phyloP scores from a whole-genome alignment of 805 yeast genomes.

The Suhomyces xylopsoci region DNA sequence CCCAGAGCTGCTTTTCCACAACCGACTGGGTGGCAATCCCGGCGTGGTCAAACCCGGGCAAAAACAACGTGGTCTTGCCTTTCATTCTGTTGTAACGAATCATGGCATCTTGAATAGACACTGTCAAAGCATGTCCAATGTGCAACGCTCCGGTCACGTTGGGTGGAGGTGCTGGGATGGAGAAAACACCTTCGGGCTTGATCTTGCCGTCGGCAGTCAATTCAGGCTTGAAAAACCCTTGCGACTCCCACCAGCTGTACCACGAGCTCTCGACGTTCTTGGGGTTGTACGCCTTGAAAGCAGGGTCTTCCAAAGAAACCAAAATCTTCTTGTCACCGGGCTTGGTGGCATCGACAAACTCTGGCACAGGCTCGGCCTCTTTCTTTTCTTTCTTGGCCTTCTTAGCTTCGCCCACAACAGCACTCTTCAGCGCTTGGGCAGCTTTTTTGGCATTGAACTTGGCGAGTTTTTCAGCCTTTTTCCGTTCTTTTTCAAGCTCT shows the following conservation, averaged over 20 bases:
- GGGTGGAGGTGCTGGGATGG: conserved; percentile 94
- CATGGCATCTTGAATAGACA: conserved; percentile 89
- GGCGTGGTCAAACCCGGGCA: conserved; percentile 93
- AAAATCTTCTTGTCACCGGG: conserved; percentile 90
- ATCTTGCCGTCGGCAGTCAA: conserved; percentile 68
- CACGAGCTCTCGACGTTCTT: conserved; percentile 92
- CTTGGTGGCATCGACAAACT: conserved; percentile 75
- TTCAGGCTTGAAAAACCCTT: conserved; percentile 89
- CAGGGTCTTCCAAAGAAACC: conserved; percentile 84
- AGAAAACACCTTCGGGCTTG: conserved; percentile 83
- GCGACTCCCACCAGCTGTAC: conserved; percentile 95
- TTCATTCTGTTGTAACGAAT: conserved; percentile 91
- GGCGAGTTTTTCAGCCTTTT: conserved; percentile 84
- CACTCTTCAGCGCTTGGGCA: conserved; percentile 38
- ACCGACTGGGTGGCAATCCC: conserved; percentile 99
- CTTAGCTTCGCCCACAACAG: conserved; percentile 43
- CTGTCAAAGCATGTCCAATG: conserved; percentile 97
- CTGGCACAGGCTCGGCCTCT: conserved; percentile 72
- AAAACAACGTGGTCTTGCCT: conserved; percentile 87
- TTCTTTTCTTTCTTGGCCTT: conserved; percentile 70
- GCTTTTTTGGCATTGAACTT: conserved; percentile 84
- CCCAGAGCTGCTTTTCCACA: conserved; percentile 94
- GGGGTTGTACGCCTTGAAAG: conserved; percentile 74
- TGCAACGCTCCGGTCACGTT: conserved; percentile 98
- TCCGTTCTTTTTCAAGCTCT: conserved; percentile 80